Evolutionary conservation across 768 basidiomycete species (phyloP).

Genomic region (Mycena albidolilacea): DNA sequence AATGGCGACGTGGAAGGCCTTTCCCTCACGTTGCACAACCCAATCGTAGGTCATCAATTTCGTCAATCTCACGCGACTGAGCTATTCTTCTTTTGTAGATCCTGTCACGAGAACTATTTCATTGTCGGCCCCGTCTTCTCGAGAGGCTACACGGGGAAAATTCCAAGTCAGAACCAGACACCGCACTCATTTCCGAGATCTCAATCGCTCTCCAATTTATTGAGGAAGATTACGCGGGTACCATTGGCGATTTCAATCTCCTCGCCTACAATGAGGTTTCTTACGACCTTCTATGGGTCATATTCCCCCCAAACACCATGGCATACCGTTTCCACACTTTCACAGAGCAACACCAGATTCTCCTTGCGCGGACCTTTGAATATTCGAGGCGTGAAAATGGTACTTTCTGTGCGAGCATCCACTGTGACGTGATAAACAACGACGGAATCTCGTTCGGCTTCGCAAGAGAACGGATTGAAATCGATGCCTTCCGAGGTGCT

Average conservation of each 20-base stretch:
- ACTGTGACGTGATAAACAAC: neutral
- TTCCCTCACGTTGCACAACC: neutral
- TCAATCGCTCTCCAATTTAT: neutral
- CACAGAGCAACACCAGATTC: neutral
- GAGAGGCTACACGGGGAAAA: neutral
- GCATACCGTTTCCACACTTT: neutral
- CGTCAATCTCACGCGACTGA: no score
- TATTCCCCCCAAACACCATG: neutral
- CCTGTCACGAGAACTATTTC: neutral
- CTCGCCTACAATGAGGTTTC: neutral
- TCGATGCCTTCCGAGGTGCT: neutral
- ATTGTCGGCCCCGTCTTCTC: neutral
- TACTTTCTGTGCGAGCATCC: neutral
- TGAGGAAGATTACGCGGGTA: neutral
- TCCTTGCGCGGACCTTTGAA: neutral
- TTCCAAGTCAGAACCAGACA: neutral
- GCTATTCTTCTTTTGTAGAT: no score
- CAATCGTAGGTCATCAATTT: no score
- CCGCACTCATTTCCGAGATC: neutral
- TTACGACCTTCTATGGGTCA: neutral
- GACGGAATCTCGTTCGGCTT: neutral
- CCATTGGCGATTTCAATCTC: neutral
- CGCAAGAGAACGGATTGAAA: neutral
- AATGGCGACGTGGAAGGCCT: neutral
- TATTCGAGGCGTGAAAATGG: neutral